phyloP scores from a whole-genome alignment of 2,329 filamentous ascomycete genomes.

The Phialophora verrucosa region DNA sequence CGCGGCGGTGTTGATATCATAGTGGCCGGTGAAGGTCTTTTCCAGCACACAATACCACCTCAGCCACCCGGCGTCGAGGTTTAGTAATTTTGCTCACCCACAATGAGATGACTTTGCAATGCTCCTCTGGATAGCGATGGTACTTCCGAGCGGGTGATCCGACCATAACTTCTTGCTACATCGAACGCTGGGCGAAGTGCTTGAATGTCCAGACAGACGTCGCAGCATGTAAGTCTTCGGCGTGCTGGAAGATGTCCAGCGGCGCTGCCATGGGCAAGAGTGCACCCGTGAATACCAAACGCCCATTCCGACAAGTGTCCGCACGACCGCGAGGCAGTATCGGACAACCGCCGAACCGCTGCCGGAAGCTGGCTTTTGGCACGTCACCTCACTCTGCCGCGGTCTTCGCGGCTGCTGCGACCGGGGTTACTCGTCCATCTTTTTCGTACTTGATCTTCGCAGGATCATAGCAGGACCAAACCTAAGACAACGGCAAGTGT shows the following conservation, averaged over 20 bases:
- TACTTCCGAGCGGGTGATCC: not conserved
- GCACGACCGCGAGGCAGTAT: not conserved
- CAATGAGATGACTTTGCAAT: not conserved
- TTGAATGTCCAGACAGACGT: not conserved
- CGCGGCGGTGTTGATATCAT: not conserved
- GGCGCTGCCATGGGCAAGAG: not conserved
- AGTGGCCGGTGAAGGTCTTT: not conserved
- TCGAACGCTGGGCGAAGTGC: not conserved
- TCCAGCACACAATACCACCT: not conserved
- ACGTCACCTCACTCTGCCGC: not conserved
- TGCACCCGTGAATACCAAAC: not conserved
- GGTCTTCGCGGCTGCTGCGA: not conserved
- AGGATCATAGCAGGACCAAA: conserved; percentile 22
- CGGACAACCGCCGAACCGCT: not conserved
- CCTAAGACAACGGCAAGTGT: conserved; percentile 23
- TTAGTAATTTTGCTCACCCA: not conserved
- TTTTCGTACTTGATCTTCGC: not conserved
- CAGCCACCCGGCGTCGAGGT: not conserved
- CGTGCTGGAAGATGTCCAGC: too few relatives aligned
- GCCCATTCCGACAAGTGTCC: not conserved
- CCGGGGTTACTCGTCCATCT: not conserved
- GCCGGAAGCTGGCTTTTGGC: not conserved
- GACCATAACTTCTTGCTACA: not conserved
- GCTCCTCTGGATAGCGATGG: not conserved
- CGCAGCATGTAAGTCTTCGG: not conserved